A percentile compares a stretch with the other conserved stretches of the same genome.
Conservation (phyloP, 495 filamentous ascomycete species). For the Aspergillus haitiensis region DNA sequence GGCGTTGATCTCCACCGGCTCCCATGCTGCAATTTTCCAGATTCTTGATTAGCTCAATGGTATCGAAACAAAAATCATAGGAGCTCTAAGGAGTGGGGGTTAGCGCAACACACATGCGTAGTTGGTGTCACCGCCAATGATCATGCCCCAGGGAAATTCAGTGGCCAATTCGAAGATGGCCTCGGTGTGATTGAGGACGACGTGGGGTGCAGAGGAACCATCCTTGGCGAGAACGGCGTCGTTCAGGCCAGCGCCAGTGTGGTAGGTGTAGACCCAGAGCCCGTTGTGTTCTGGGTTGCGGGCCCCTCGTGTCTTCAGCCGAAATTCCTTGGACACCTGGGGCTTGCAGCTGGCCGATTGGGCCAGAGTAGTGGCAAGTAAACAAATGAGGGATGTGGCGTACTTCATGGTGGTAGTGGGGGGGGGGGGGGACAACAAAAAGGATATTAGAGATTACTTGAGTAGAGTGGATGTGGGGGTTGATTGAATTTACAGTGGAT, state of each 20-base stretch:
- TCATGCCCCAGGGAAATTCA: slow-evolving; percentile 3
- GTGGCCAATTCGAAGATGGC: background rate
- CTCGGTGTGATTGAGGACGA: background rate
- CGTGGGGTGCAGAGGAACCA: background rate
- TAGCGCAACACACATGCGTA: background rate
- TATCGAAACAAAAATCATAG: background rate
- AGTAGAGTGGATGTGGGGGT: too few species aligned
- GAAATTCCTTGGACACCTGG: background rate
- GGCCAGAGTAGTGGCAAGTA: background rate
- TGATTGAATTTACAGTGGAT: too few species aligned
- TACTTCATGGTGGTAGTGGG: background rate
- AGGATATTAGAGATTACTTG: too few species aligned
- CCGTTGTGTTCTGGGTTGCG: background rate
- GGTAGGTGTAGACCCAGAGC: slow-evolving; percentile 2
- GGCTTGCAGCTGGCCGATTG: background rate
- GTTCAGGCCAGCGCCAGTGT: slow-evolving; percentile 5
- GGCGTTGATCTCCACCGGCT: slow-evolving; percentile 2
- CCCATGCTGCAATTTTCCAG: background rate
- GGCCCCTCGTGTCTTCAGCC: background rate
- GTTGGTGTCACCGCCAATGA: background rate
- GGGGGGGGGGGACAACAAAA: too few species aligned
- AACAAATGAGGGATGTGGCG: background rate
- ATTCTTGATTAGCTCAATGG: background rate
- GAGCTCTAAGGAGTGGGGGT: background rate
- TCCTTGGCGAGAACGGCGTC: background rate